Conservation (phyloP, 306 rosid species). For the Malus sylvestris region DNA sequence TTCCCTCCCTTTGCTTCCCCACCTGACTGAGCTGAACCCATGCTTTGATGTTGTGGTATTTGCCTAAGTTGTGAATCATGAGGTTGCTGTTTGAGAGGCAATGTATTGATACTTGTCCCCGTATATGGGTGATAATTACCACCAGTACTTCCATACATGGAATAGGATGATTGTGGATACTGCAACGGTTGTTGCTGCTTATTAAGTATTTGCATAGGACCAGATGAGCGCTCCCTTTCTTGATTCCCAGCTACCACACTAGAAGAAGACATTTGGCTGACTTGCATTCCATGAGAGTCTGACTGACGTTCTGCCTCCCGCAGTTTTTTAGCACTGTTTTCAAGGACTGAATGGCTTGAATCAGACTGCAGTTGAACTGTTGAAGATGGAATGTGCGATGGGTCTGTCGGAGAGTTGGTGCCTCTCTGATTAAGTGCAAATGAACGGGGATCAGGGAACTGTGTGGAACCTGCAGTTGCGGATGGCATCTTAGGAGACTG, state of each 20-base stretch:
- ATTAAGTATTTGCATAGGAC: conserved; percentile 53
- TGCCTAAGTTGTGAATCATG: conserved; percentile 69
- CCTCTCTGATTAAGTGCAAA: conserved; percentile 75
- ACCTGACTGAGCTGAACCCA: conserved; percentile 47
- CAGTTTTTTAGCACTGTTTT: conserved; percentile 40
- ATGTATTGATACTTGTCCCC: conserved; percentile 46
- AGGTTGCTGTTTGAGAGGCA: conserved; percentile 51
- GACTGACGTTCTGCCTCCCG: conserved; percentile 44
- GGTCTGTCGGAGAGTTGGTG: conserved; percentile 45
- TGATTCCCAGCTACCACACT: conserved; percentile 41
- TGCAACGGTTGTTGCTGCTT: conserved; percentile 59
- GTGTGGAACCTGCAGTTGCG: conserved; percentile 42
- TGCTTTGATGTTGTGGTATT: conserved; percentile 53
- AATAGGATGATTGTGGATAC: conserved; percentile 40
- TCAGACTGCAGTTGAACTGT: conserved; percentile 36
- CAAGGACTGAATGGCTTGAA: conserved; percentile 33
- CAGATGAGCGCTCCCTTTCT: conserved; percentile 54
- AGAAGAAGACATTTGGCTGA: conserved; percentile 49
- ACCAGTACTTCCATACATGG: conserved; percentile 53
- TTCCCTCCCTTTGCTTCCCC: conserved; percentile 45
- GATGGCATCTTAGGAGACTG: conserved; percentile 57
- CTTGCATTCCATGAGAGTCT: conserved; percentile 45
- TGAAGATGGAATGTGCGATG: conserved; percentile 33
- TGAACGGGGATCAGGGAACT: conserved; percentile 63
- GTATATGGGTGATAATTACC: conserved; percentile 57